Evolutionary conservation across 2,329 filamentous ascomycete species (phyloP), one percentile per base, ranked within the genome.

Genomic region (Aspergillus arachidicola): DNA sequence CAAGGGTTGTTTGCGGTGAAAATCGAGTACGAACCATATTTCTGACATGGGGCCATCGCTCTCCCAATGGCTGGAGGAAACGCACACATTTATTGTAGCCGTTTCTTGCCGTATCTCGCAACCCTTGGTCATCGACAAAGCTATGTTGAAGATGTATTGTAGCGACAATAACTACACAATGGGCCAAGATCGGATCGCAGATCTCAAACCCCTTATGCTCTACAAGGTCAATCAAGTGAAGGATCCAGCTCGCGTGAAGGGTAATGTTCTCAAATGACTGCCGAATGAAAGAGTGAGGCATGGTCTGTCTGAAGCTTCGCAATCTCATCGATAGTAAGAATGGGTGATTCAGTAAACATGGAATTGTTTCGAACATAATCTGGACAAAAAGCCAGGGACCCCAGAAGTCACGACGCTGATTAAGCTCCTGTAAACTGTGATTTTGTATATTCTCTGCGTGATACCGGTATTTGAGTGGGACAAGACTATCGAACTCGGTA

Each of bases 111-210:
- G 77, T 74, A 21, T 70, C 65, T 56, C 75, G 70, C 19, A 76
- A 72, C 3, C 63, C 67, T 34, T 65, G 57, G 34, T 78, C 73
- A 61, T 72, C 72, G 10, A 82, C 79, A 32, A 82, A 84, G 64
- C 81, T 83, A 56, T 84, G 81, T 64, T 84, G 82, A 4, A 84
- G 69, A 64, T 81, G 82, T 4, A 84, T 83, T 1, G 82, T 84
- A 0, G 82, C 82, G 1, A 83, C 78, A 3, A 83, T 78, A 0
- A 77, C 81, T 1, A 80, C 81, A 60, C 80, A 82, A 30, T 84
- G 80, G 0, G 76, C 78, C 11, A 81, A 59, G 14, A 78, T 80
- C 2, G 80, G 79, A 65, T 82, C 79, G 0, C 78, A 78, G 3
- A 80, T 75, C 57, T 78, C 75, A 58, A 82, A 82, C 2, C 64